Evolutionary conservation across 108 stramenopile genomes (phyloP), one percentile per base, ranked within the genome.

Genomic region (Cyclotella baltica): DNA sequence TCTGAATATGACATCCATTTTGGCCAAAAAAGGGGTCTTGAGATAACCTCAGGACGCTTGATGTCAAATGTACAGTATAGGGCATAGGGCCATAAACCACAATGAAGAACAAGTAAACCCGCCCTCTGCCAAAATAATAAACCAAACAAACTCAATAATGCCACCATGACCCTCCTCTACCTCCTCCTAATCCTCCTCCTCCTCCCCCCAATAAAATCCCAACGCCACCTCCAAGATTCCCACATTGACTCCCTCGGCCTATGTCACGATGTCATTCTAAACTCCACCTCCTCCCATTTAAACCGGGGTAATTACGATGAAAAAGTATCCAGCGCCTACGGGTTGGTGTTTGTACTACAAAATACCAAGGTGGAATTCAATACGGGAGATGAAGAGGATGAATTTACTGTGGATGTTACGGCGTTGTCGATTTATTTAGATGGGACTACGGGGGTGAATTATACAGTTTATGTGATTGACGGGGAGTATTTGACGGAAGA

Each of bases 361-460:
- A 61, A 61, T 61, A 33, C 59, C 59, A 31, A 11, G 13, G 11
- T 13, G 15, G 59, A 61, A 11, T 34, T 61, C 15, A n/a, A 48
- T 6, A n/a, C n/a, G n/a, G 47, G 47, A n/a, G n/a, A n/a, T n/a
- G 59, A n/a, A 13, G 30, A 9, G 13, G 33, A 18, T 61, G 15
- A 15, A 1, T 30, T 15, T 11, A 33, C 30, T 22, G 59, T 61
- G 31, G 13, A 2, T 8, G n/a, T 61, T 34, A 33, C 59, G 15
- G 59, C 20, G 16, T 61, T 61, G 33, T n/a, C 19, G 31, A 61
- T 61, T 11, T 61, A 61, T 61, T 8, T 61, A 11, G 59, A 61
- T 61, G 59, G 59, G 59, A 61, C 59, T 0, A 33, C 30, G 20
- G 59, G 59, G 30, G 59, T n/a, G 11, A 61, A 61, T 61, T 61